These are phyloP conservation scores for Ceratobasidium sp. DNA, from an alignment of 1,284 basidiomycete genomes.

Conservation along the genomic window DNA sequence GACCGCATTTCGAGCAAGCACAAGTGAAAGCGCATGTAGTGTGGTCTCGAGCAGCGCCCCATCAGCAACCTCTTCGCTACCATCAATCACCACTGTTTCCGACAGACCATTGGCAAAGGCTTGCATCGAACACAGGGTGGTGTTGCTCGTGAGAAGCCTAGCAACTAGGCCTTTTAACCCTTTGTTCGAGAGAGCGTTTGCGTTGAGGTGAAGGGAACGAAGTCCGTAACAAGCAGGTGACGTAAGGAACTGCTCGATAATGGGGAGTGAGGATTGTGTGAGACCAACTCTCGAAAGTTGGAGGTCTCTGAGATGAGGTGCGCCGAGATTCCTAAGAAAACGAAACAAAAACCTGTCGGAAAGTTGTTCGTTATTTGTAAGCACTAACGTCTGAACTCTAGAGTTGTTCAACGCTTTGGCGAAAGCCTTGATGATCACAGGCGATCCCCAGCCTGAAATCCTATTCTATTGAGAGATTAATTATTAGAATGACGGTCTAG, in stretches of 20 bases:
- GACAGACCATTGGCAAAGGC: constrained; percentile 17
- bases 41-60: not conserved
- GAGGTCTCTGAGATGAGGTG: constrained; percentile 59
- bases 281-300: constrained; percentile 62
- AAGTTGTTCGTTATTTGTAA: constrained; percentile 55
- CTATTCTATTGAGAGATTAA: constrained; percentile 58
- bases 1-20: constrained; percentile 17
- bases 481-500: constrained; percentile 41
- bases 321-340: constrained; percentile 58
- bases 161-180: constrained; percentile 18
- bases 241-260: constrained; percentile 59
- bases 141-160: constrained; percentile 6
- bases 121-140: constrained; percentile 29
- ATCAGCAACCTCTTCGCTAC: not conserved
- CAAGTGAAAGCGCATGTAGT: constrained; percentile 9
- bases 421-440: constrained; percentile 52
- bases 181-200: constrained; percentile 55
- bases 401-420: constrained; percentile 59
- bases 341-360: constrained; percentile 59
- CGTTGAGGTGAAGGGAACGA: constrained; percentile 60
- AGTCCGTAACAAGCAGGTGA: constrained; percentile 59
- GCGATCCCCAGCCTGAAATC: constrained; percentile 52
- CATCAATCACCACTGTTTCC: not conserved
- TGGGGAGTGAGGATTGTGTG: constrained; percentile 54
- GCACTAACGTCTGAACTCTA: constrained; percentile 53